A percentile compares a stretch with the other conserved stretches of the same genome.
These are phyloP conservation scores for Sporothrix brunneoviolacea DNA, from an alignment of 2,329 filamentous ascomycete species.

Conservation along the genomic window DNA sequence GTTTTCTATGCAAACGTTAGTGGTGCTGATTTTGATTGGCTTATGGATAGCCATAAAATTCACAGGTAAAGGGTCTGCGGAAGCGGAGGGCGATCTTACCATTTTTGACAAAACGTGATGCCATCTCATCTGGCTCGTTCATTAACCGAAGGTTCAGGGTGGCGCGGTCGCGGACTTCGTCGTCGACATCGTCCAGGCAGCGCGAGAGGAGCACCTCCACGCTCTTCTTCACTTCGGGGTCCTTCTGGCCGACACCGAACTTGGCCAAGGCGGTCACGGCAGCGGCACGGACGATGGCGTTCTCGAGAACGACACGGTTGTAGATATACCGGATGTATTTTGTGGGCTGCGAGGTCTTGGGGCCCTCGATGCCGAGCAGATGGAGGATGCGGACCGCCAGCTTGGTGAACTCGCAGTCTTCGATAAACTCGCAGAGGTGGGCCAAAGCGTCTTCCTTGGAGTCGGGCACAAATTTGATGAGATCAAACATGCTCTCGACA, in stretches of 20 bases:
- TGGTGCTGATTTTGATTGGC: too few relatives aligned
- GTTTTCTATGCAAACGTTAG: too few relatives aligned
- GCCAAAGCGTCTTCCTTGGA: slow-evolving; percentile 75
- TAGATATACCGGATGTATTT: slow-evolving; percentile 99
- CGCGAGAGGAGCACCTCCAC: slow-evolving; percentile 86
- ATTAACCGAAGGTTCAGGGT: slow-evolving; percentile 89
- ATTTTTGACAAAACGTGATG: slow-evolving; percentile 85
- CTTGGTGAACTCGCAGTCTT: slow-evolving; percentile 99
- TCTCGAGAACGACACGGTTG: slow-evolving; percentile 95
- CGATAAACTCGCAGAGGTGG: slow-evolving; percentile 97
- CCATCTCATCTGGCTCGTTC: slow-evolving; percentile 83
- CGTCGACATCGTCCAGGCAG: slow-evolving; percentile 93
- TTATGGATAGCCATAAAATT: too few relatives aligned
- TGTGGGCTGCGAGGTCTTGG: slow-evolving; percentile 89
- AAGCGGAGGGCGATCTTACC: slow-evolving; percentile 44
- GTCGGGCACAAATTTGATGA: slow-evolving; percentile 98
- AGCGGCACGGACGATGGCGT: slow-evolving; percentile 88
- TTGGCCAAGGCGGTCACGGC: slow-evolving; percentile 94
- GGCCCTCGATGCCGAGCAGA: slow-evolving; percentile 87
- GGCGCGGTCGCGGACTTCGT: slow-evolving; percentile 93
- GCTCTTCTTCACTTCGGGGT: slow-evolving; percentile 92
- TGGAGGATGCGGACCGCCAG: slow-evolving; percentile 92
- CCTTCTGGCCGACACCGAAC: slow-evolving; percentile 94
- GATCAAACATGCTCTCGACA: slow-evolving; percentile 97
- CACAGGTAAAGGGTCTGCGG: too few relatives aligned